These are phyloP conservation scores for Serendipita indica DNA, from an alignment of 768 basidiomycete genomes.

Conservation along the genomic window DNA sequence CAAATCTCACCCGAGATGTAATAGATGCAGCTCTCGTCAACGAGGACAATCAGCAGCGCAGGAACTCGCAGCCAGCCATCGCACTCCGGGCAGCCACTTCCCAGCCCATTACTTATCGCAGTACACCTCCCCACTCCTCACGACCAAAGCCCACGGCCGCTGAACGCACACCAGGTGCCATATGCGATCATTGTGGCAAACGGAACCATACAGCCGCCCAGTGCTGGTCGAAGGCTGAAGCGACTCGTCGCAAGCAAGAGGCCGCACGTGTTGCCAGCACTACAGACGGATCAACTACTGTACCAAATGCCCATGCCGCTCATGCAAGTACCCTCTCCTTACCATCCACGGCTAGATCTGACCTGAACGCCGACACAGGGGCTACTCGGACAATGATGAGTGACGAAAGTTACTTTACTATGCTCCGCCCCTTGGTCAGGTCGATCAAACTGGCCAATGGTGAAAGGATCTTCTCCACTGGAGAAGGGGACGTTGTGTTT, in stretches of 20 bases:
- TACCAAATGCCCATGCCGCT: background rate
- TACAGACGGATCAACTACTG: background rate
- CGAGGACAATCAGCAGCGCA: background rate
- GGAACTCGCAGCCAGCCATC: background rate
- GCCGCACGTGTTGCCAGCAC: background rate
- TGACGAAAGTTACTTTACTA: background rate
- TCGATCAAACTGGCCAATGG: background rate
- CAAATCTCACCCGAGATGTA: background rate
- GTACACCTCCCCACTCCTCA: background rate
- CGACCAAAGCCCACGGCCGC: too few species aligned
- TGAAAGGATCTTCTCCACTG: background rate
- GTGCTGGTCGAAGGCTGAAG: background rate
- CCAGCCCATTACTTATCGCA: too few species aligned
- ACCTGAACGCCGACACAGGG: conserved; percentile 7
- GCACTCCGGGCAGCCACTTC: background rate
- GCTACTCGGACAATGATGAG: conserved; percentile 4
- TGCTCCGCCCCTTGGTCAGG: background rate
- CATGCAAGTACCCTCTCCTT: background rate
- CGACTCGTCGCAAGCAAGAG: background rate
- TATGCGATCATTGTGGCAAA: background rate
- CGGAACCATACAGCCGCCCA: background rate
- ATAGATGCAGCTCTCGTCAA: background rate
- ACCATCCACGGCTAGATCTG: background rate
- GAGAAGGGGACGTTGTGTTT: conserved; percentile 5
- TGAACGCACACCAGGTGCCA: background rate